phyloP scores from a whole-genome alignment of 2,329 filamentous ascomycete genomes.

The Scedosporium aurantiacum region DNA sequence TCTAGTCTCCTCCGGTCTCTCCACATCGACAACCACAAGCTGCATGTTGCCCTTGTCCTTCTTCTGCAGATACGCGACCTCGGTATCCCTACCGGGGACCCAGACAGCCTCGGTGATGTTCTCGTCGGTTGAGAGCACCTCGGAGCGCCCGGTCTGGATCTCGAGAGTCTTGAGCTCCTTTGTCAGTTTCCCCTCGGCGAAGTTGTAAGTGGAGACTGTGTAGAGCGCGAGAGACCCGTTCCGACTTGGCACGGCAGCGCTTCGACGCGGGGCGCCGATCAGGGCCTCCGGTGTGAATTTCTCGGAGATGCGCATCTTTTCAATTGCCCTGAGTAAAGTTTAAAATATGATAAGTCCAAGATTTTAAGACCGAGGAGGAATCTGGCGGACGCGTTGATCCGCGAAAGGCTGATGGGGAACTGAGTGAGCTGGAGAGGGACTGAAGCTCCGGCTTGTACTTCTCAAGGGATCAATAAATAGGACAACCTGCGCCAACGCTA shows the following conservation, averaged over 20 bases:
- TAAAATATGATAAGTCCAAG: not conserved
- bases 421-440: no score
- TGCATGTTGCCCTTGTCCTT: conserved; percentile 19
- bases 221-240: conserved; percentile 29
- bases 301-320: not conserved
- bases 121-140: conserved; percentile 16
- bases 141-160: conserved; percentile 18
- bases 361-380: not conserved
- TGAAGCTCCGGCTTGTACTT: no score
- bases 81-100: conserved; percentile 20
- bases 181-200: conserved; percentile 18
- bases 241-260: conserved; percentile 26
- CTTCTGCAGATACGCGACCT: conserved; percentile 22
- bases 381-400: no score
- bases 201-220: conserved; percentile 26
- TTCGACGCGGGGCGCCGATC: conserved; percentile 18
- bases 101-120: conserved; percentile 23
- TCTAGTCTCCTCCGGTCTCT: conserved; percentile 12
- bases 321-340: not conserved
- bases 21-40: conserved; percentile 18
- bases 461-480: no score
- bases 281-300: conserved; percentile 22
- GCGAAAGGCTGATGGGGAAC: no score
- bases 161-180: conserved; percentile 24
- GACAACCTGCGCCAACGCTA: no score